These are phyloP conservation scores for Moesziomyces globuligerus DNA, from an alignment of 1,284 basidiomycete species.

Conservation along the genomic window DNA sequence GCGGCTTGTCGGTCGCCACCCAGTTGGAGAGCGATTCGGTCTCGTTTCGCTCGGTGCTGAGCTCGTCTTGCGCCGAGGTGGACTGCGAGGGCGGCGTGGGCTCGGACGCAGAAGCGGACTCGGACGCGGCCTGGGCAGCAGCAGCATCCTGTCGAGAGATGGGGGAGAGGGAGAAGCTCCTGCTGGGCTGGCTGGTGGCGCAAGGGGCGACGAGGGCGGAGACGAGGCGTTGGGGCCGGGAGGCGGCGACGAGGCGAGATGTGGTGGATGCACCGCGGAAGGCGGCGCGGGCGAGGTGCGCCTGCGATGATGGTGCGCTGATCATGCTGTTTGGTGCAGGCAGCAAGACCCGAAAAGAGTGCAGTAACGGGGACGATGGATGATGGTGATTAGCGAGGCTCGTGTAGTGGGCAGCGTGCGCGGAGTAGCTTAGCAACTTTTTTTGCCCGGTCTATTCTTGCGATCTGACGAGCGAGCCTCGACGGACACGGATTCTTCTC, in stretches of 20 bases:
- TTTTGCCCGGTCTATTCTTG: no score
- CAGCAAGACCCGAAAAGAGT: no score
- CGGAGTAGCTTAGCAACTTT: no score
- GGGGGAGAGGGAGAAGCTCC: slow-evolving; percentile 10
- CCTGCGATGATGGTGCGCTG: slow-evolving; percentile 20
- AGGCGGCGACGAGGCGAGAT: slow-evolving; percentile 1
- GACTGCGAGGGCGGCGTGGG: background rate
- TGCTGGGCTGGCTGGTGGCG: slow-evolving; percentile 10
- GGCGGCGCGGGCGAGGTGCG: slow-evolving; percentile 24
- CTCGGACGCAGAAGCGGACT: background rate
- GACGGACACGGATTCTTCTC: no score
- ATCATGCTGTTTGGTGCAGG: slow-evolving; percentile 34
- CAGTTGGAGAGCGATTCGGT: slow-evolving; percentile 33
- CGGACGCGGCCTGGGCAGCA: background rate
- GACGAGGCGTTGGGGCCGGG: slow-evolving; percentile 6
- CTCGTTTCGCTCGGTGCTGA: slow-evolving; percentile 22
- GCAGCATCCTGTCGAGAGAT: slow-evolving; percentile 10
- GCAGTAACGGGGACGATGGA: background rate
- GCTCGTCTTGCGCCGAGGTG: slow-evolving; percentile 15
- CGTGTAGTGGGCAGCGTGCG: no score
- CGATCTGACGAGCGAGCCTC: no score
- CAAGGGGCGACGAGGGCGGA: slow-evolving; percentile 8
- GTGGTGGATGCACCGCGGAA: slow-evolving; percentile 10
- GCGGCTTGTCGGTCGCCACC: slow-evolving; percentile 9
- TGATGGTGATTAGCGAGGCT: slow-evolving; percentile 1